Percentiles rank a stretch among this genome's conserved stretches.
Conservation (phyloP, 2,329 filamentous ascomycete species). For the Nothopassalora personata region DNA sequence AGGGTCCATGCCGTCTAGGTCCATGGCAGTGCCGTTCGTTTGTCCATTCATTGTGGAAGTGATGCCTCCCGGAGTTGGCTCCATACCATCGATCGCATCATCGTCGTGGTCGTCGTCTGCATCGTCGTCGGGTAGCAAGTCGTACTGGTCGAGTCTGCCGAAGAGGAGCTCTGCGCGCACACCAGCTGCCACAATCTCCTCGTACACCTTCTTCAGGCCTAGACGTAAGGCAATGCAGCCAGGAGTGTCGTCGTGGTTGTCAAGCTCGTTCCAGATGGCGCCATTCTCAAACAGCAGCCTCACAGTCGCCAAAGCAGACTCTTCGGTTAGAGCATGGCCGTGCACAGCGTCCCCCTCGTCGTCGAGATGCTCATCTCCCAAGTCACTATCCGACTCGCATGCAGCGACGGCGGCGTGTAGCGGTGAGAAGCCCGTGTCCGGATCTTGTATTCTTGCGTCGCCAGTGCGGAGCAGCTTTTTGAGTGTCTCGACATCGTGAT, state of each 20-base stretch:
- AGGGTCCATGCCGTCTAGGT: slow-evolving; percentile 29
- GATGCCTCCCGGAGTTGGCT: slow-evolving; percentile 24
- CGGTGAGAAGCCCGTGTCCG: slow-evolving; percentile 77
- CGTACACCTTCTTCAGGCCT: slow-evolving; percentile 66
- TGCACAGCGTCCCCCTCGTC: slow-evolving; percentile 33
- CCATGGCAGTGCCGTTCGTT: slow-evolving; percentile 15
- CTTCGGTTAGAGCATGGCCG: slow-evolving; percentile 38
- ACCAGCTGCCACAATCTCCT: slow-evolving; percentile 80
- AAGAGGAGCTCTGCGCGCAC: slow-evolving; percentile 85
- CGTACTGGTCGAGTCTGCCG: slow-evolving; percentile 74
- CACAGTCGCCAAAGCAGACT: slow-evolving; percentile 62
- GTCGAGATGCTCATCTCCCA: slow-evolving; percentile 25
- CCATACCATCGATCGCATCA: slow-evolving; percentile 32
- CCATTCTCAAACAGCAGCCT: slow-evolving; percentile 76
- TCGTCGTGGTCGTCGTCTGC: slow-evolving; percentile 44
- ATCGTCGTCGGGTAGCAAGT: slow-evolving; percentile 59
- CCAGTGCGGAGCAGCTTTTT: slow-evolving; percentile 61
- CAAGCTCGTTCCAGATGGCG: slow-evolving; percentile 96
- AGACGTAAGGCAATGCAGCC: slow-evolving; percentile 74
- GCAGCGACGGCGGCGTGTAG: slow-evolving; percentile 82
- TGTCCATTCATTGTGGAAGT: slow-evolving; percentile 12
- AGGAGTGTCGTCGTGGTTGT: slow-evolving; percentile 80
- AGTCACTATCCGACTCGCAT: slow-evolving; percentile 42
- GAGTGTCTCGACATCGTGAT: slow-evolving; percentile 63
- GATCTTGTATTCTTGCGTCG: slow-evolving; percentile 70